These are phyloP conservation scores for Endocarpon pusillum DNA, from an alignment of 495 filamentous ascomycete genomes.

Conservation along the genomic window DNA sequence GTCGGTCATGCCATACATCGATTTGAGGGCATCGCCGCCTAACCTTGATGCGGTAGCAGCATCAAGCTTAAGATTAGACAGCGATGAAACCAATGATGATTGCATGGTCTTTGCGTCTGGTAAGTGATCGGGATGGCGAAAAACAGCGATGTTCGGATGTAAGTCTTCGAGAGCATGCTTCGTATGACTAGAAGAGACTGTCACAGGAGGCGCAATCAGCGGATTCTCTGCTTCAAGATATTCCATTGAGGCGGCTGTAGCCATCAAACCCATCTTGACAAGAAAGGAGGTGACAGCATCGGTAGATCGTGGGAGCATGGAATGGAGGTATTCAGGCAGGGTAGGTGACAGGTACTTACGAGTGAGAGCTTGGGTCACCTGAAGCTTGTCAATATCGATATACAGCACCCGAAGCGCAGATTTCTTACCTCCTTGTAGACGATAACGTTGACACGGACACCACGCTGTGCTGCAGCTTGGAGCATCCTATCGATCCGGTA, in stretches of 20 bases:
- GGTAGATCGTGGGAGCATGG: conserved; percentile 19
- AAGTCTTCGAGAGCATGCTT: conserved; percentile 64
- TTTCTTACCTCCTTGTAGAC: conserved; percentile 97
- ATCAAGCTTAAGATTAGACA: conserved; percentile 34
- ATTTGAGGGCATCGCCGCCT: conserved; percentile 48
- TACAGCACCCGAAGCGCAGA: too few relatives aligned
- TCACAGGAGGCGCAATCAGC: conserved; percentile 23
- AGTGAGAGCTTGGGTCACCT: conserved; percentile 62
- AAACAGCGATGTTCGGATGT: conserved; percentile 79
- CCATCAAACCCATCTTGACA: conserved; percentile 19
- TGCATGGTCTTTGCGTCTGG: conserved; percentile 46
- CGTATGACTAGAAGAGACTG: conserved; percentile 71
- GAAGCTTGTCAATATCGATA: too few relatives aligned
- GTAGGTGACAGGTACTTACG: conserved; percentile 42
- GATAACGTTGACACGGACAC: conserved; percentile 75
- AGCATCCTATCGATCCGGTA: conserved; percentile 88
- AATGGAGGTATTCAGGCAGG: conserved; percentile 25
- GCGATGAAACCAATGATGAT: conserved; percentile 29
- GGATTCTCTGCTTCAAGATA: conserved; percentile 22
- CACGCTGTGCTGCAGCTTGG: conserved; percentile 68
- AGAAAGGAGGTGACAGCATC: conserved; percentile 18
- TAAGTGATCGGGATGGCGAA: conserved; percentile 81
- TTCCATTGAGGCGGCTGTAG: conserved; percentile 27
- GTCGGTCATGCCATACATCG: conserved; percentile 64
- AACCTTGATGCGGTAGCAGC: conserved; percentile 37